Evolutionary conservation across 1,284 basidiomycete genomes (phyloP).

Genomic region (Pterula multifida): DNA sequence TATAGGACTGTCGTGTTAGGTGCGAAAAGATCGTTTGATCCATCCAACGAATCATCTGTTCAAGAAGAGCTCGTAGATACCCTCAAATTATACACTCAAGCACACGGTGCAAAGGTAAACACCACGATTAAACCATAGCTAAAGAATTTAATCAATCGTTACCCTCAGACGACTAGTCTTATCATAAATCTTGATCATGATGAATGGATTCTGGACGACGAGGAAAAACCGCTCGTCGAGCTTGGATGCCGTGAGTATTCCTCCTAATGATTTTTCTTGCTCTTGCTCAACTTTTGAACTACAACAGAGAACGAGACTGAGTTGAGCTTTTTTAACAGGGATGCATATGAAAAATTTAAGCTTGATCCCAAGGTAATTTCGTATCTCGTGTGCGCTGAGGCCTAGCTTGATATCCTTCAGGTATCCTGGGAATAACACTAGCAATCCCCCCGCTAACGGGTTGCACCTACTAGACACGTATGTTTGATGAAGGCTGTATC

Average conservation of each 20-base stretch:
- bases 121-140: neutral
- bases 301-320: conserved; percentile 85
- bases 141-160: too few species aligned
- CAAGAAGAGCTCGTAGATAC: conserved; percentile 47
- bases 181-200: conserved; percentile 94
- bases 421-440: too few species aligned
- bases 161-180: conserved; percentile 78
- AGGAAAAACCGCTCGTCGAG: conserved; percentile 48
- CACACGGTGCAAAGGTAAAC: conserved; percentile 83
- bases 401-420: too few species aligned
- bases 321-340: conserved; percentile 78
- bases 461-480: too few species aligned
- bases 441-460: too few species aligned
- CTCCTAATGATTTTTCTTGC: neutral
- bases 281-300: conserved; percentile 1
- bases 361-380: conserved; percentile 72
- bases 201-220: conserved; percentile 79
- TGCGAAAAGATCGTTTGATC: conserved; percentile 15
- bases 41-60: conserved; percentile 4
- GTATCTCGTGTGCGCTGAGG: too few species aligned
- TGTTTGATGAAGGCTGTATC: too few species aligned
- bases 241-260: conserved; percentile 59
- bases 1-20: conserved; percentile 66
- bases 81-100: conserved; percentile 87
- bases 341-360: conserved; percentile 72